phyloP scores from a whole-genome alignment of 1,284 basidiomycete genomes.

The Athelia psychrophila region DNA sequence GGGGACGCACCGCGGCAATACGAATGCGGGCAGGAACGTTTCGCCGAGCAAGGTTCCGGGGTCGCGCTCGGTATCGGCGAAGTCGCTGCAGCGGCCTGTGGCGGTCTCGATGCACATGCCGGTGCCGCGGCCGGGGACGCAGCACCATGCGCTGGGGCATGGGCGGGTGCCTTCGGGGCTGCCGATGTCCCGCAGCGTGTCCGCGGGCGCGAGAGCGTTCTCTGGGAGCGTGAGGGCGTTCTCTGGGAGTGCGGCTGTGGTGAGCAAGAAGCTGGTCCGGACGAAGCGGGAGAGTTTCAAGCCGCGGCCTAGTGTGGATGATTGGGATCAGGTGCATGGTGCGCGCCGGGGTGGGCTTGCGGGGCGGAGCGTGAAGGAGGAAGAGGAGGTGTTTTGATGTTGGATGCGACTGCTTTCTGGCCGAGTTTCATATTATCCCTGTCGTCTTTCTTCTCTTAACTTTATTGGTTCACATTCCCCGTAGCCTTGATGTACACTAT shows the following conservation, averaged over 20 bases:
- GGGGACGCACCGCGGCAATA: conserved; percentile 14
- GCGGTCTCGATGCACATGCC: conserved; percentile 40
- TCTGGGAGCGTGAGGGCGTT: background rate
- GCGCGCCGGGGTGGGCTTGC: conserved; percentile 29
- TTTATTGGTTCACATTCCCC: background rate
- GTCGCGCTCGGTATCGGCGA: too few species aligned
- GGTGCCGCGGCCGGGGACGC: conserved; percentile 42
- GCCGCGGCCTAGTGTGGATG: conserved; percentile 68
- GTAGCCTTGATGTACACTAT: too few species aligned
- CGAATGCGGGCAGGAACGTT: conserved; percentile 19
- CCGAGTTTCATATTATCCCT: background rate
- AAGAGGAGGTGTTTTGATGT: conserved; percentile 17
- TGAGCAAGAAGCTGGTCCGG: conserved; percentile 44
- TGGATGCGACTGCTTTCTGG: background rate
- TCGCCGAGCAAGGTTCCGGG: conserved; percentile 48
- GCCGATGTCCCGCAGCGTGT: background rate
- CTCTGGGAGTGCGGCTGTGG: conserved; percentile 19
- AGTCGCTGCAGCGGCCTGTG: conserved; percentile 34
- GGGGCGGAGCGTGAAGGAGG: conserved; percentile 33
- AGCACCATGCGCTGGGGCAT: conserved; percentile 50
- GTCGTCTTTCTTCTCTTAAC: background rate
- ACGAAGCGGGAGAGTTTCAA: conserved; percentile 67
- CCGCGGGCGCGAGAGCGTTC: background rate
- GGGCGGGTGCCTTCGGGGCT: conserved; percentile 34
- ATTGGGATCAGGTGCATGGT: conserved; percentile 19